Conservation (phyloP, 2,329 filamentous ascomycete species). For the Paracamarosporium sp. region DNA sequence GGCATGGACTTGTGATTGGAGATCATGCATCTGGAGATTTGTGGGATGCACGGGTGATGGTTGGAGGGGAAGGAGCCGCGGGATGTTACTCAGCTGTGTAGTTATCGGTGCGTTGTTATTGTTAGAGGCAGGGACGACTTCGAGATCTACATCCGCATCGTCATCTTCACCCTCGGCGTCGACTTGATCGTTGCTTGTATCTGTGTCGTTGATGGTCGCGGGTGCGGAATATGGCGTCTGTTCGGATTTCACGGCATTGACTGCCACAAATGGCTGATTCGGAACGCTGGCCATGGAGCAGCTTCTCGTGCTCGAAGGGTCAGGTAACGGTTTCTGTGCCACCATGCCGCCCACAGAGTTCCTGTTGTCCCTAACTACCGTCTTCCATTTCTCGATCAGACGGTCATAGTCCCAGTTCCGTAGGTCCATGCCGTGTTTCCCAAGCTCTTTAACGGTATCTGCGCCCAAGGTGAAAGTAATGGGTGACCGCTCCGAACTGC, state of each 20-base stretch:
- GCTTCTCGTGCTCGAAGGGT: slow-evolving; percentile 24
- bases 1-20: slow-evolving; percentile 24
- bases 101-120: slow-evolving; percentile 16
- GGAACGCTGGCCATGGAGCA: slow-evolving; percentile 41
- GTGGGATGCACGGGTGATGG: slow-evolving; percentile 38
- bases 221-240: slow-evolving; percentile 38
- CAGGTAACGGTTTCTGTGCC: slow-evolving; percentile 43
- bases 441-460: slow-evolving; percentile 48
- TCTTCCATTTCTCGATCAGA: slow-evolving; percentile 49
- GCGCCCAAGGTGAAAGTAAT: slow-evolving; percentile 46
- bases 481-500: slow-evolving; percentile 34
- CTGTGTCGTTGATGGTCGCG: slow-evolving; percentile 33
- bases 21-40: slow-evolving; percentile 28
- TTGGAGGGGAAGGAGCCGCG: slow-evolving; percentile 36
- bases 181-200: slow-evolving; percentile 35
- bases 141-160: slow-evolving; percentile 40
- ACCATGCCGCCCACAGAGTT: slow-evolving; percentile 35
- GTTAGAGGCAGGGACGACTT: slow-evolving; percentile 34
- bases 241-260: slow-evolving; percentile 25
- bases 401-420: slow-evolving; percentile 51
- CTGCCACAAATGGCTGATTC: slow-evolving; percentile 24
- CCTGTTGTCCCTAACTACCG: slow-evolving; percentile 41
- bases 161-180: slow-evolving; percentile 47
- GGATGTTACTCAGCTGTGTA: slow-evolving; percentile 22
- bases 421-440: slow-evolving; percentile 44